phyloP scores from a whole-genome alignment of 768 basidiomycete genomes.

The Pulveroboletus frians region DNA sequence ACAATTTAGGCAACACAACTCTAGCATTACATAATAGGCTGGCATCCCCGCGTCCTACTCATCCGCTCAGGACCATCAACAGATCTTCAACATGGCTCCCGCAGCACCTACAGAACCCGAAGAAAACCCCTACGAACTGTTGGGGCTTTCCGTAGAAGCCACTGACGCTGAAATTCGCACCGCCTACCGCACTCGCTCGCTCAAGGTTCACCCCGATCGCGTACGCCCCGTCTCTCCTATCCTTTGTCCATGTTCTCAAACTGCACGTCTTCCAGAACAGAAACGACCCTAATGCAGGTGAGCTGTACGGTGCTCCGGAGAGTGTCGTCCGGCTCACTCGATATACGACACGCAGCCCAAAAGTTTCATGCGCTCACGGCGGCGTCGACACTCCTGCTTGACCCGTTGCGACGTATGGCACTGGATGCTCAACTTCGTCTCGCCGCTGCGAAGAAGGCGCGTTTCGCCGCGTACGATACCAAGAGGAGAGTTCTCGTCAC shows the following conservation, averaged over 20 bases:
- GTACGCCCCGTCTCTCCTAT: constrained; percentile 38
- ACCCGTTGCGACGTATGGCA: constrained; percentile 71
- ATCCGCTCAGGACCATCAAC: background rate
- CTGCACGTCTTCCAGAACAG: constrained; percentile 48
- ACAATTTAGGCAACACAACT: background rate
- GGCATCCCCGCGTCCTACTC: background rate
- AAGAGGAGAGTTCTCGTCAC: constrained; percentile 73
- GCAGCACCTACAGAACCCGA: constrained; percentile 45
- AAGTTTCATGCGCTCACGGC: constrained; percentile 83
- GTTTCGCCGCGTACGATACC: constrained; percentile 63
- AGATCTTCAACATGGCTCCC: constrained; percentile 20
- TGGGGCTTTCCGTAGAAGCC: constrained; percentile 55
- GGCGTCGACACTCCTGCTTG: constrained; percentile 76
- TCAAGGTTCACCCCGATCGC: constrained; percentile 85
- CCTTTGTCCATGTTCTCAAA: constrained; percentile 11
- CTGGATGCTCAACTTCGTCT: constrained; percentile 75
- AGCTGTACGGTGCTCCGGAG: background rate
- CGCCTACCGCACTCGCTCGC: constrained; percentile 72
- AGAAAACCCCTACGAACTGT: constrained; percentile 67
- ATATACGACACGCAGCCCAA: constrained; percentile 39
- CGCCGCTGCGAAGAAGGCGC: constrained; percentile 60
- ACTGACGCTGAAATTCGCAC: constrained; percentile 76
- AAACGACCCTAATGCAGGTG: constrained; percentile 75
- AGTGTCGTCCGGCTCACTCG: background rate
- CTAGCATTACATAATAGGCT: constrained; percentile 6